A percentile compares a stretch with the other conserved stretches of the same genome.
phyloP scores from a whole-genome alignment of 257 asterid species.

The Rhazya stricta region DNA sequence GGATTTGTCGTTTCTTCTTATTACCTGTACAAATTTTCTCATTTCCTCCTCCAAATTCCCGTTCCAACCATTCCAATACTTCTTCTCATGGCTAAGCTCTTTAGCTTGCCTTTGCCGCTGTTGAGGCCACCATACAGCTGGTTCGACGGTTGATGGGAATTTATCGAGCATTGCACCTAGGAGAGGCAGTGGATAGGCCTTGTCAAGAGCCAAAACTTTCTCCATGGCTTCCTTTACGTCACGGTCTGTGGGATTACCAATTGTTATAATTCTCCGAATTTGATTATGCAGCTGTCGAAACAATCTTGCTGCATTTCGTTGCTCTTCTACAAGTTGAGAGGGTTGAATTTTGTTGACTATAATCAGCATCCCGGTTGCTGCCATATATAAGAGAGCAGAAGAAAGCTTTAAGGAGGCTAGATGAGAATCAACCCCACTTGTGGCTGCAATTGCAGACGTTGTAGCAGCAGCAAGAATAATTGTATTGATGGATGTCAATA shows the following conservation, averaged over 20 bases:
- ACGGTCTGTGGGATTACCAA: conserved; percentile 26
- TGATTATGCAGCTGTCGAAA: conserved; percentile 50
- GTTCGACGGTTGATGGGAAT: conserved; percentile 34
- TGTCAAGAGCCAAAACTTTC: conserved; percentile 57
- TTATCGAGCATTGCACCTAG: conserved; percentile 35
- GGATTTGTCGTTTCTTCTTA: conserved; percentile 37
- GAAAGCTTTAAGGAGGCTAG: conserved; percentile 17
- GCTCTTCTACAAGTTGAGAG: conserved; percentile 75
- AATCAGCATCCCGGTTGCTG: conserved; percentile 31
- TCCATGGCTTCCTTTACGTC: conserved; percentile 55
- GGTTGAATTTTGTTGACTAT: conserved; percentile 55
- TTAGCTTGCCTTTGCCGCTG: conserved; percentile 17
- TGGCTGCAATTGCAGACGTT: conserved; percentile 12
- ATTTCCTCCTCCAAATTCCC: conserved; percentile 49
- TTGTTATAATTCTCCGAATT: conserved; percentile 33
- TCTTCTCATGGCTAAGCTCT: neutral
- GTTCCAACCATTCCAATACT: conserved; percentile 46
- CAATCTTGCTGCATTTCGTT: conserved; percentile 56
- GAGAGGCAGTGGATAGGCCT: conserved; percentile 52
- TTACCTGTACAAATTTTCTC: conserved; percentile 28
- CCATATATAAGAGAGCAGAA: conserved; percentile 27
- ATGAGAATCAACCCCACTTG: conserved; percentile 4
- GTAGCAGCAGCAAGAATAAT: conserved; percentile 34
- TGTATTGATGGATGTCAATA: conserved; percentile 43
- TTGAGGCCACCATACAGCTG: conserved; percentile 63